Conservation (phyloP, 129 eudicot species). For the Oenanthe sinensis region DNA sequence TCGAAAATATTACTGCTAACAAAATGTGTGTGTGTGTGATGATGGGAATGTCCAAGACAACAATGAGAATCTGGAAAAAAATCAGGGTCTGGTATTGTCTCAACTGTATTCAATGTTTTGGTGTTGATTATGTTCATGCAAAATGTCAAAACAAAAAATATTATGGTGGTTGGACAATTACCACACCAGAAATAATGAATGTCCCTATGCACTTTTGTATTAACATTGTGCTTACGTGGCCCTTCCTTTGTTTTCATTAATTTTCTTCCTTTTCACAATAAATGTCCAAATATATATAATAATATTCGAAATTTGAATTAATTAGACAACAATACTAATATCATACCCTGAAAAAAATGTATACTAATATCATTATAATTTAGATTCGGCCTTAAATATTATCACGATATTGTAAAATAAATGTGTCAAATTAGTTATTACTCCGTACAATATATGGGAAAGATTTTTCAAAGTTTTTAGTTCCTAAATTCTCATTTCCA, state of each 20-base stretch:
- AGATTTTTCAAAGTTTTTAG: too few species aligned
- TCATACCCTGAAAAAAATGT: too few species aligned
- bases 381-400: too few species aligned
- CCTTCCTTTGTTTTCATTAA: background rate
- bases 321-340: too few species aligned
- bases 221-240: conserved; percentile 4
- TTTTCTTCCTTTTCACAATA: background rate
- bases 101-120: conserved; percentile 9
- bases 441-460: too few species aligned
- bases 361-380: too few species aligned
- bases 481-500: too few species aligned
- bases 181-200: conserved; percentile 9
- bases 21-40: background rate
- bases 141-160: background rate
- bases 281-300: background rate
- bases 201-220: conserved; percentile 1
- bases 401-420: too few species aligned
- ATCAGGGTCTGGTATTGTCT: background rate
- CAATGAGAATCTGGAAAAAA: background rate
- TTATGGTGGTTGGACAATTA: conserved; percentile 5
- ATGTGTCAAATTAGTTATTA: too few species aligned
- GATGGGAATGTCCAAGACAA: background rate
- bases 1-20: background rate
- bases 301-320: too few species aligned
- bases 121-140: background rate